These are phyloP conservation scores for Boletus edulis DNA, from an alignment of 768 basidiomycete genomes.

Conservation along the genomic window DNA sequence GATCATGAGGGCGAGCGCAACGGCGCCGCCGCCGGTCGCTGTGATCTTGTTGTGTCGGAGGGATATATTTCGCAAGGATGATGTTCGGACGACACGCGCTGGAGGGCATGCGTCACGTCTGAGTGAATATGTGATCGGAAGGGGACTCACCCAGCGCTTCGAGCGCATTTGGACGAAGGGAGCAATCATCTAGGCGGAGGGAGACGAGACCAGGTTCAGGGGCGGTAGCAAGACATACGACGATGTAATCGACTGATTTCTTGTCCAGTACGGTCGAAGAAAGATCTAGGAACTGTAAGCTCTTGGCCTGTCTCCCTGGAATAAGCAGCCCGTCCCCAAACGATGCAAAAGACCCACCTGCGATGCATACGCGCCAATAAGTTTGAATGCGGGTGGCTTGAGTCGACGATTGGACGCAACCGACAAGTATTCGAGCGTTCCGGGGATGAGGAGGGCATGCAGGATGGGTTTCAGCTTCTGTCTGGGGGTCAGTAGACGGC, in stretches of 20 bases:
- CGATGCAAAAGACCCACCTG: slow-evolving; percentile 45
- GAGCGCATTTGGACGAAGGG: slow-evolving; percentile 65
- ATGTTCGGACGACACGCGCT: slow-evolving; percentile 84
- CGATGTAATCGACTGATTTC: slow-evolving; percentile 78
- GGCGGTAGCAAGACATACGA: slow-evolving; percentile 54
- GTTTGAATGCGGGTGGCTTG: slow-evolving; percentile 70
- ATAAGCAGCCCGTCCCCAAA: background rate
- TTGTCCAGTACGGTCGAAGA: slow-evolving; percentile 86
- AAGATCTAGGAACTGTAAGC: slow-evolving; percentile 83
- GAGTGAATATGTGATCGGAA: background rate
- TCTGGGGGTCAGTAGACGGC: background rate
- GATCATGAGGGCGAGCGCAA: slow-evolving; percentile 94
- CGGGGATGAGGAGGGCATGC: slow-evolving; percentile 84
- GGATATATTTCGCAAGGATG: slow-evolving; percentile 84
- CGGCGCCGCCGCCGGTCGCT: slow-evolving; percentile 82
- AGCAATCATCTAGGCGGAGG: slow-evolving; percentile 86
- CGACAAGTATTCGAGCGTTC: slow-evolving; percentile 76
- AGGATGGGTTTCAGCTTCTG: slow-evolving; percentile 86
- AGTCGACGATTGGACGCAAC: slow-evolving; percentile 85
- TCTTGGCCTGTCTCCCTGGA: slow-evolving; percentile 53
- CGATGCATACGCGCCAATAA: slow-evolving; percentile 76
- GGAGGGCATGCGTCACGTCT: background rate
- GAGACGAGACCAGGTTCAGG: slow-evolving; percentile 56
- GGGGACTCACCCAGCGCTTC: slow-evolving; percentile 71
- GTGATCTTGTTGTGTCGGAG: slow-evolving; percentile 86